Conservation (phyloP, 345 rosid genomes). For the Sonneratia caseolaris region DNA sequence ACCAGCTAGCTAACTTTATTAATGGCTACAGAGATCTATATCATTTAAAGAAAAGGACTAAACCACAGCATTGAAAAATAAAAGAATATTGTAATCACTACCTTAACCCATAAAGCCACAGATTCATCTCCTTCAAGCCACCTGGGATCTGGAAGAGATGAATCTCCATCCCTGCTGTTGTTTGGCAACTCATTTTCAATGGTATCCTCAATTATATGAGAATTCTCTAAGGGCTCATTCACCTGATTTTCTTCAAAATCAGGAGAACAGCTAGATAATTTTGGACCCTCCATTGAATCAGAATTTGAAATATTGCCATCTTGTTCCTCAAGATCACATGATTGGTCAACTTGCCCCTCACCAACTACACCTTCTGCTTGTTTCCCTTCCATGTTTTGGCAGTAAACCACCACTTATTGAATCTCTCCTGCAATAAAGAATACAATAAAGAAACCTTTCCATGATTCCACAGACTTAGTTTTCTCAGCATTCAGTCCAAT, state of each 20-base stretch:
- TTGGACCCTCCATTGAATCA: conserved; percentile 39
- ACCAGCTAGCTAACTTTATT: neutral
- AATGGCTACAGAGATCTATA: neutral
- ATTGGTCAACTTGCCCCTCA: conserved; percentile 24
- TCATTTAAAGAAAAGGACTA: neutral
- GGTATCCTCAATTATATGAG: conserved; percentile 33
- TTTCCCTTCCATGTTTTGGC: conserved; percentile 25
- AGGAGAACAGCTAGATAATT: conserved; percentile 33
- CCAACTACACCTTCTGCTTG: conserved; percentile 17
- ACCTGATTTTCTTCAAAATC: conserved; percentile 43
- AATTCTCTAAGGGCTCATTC: conserved; percentile 36
- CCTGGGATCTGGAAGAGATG: conserved; percentile 51
- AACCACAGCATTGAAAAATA: neutral
- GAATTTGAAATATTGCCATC: conserved; percentile 31
- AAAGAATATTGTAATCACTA: conserved; percentile 16
- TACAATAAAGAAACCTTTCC: conserved; percentile 22
- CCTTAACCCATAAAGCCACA: conserved; percentile 97
- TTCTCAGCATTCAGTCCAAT: neutral
- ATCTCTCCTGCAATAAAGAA: conserved; percentile 20
- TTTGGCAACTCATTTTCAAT: conserved; percentile 39
- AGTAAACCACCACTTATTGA: conserved; percentile 26
- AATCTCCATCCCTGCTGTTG: conserved; percentile 43
- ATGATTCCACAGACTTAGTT: conserved; percentile 36
- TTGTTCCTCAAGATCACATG: conserved; percentile 27
- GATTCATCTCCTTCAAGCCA: conserved; percentile 83